Evolutionary conservation across 2,329 filamentous ascomycete genomes (phyloP).

Genomic region (Fusarium sp.): DNA sequence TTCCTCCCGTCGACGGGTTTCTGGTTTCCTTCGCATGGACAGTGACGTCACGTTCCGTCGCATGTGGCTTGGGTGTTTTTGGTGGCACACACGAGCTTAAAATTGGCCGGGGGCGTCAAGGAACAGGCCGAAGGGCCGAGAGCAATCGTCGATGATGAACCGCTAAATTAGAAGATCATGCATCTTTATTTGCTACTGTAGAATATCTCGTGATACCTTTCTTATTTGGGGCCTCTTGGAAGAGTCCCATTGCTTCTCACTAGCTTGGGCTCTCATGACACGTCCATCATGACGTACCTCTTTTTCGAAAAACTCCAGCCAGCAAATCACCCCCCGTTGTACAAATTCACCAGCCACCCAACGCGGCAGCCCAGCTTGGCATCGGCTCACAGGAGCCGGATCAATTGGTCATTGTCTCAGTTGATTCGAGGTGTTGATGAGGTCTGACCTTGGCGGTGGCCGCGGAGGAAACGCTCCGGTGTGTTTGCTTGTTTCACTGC

Average conservation of each 20-base stretch:
- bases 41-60: slow-evolving; percentile 38
- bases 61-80: slow-evolving; percentile 22
- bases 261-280: not conserved
- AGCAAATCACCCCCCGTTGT: not conserved
- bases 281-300: not conserved
- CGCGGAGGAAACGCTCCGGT: not conserved
- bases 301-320: not conserved
- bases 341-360: not conserved
- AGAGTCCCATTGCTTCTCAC: not conserved
- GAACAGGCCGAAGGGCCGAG: slow-evolving; percentile 11
- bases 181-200: slow-evolving; percentile 16
- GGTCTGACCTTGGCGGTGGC: not conserved
- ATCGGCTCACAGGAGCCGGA: not conserved
- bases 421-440: not conserved
- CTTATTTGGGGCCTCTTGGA: not conserved
- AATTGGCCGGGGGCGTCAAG: slow-evolving; percentile 15
- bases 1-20: not conserved
- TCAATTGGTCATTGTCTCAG: slow-evolving; percentile 1
- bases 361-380: not conserved
- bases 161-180: slow-evolving; percentile 18
- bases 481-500: not conserved
- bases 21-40: slow-evolving; percentile 11
- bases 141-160: slow-evolving; percentile 30
- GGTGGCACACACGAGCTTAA: slow-evolving; percentile 11
- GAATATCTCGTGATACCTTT: not conserved